Base-by-base conservation (phyloP, 768 basidiomycete species). In the Chalciporus pseudorubinellus region DNA sequence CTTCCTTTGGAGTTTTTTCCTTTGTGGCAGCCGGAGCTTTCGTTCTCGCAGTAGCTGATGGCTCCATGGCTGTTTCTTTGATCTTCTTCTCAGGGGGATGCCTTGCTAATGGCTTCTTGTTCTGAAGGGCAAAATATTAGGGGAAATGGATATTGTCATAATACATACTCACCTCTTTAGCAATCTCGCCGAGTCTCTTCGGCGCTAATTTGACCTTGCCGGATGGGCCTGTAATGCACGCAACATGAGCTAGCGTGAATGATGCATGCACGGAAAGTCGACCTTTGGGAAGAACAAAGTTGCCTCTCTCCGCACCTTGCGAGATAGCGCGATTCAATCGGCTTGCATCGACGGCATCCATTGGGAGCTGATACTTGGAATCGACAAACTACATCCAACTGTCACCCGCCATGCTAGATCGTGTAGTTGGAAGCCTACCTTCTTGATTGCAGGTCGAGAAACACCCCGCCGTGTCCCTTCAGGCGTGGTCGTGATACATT, bases 401-500 rank as follows among this genome's bases (percentile, higher is more conserved):
- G 13, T 12, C 41, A 39, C 46, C 39, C 8, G 18, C 24, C 3
- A 7, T 21, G 4, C 6, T 31, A 2, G 10, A 6, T 33, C 8
- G 5, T 21, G 22, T 29, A 22, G 47, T 9, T 33, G 29, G 33
- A 46, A 10, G 7, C 20, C 13, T 7, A 89, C 85, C 80, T 89
- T 90, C 83, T 94, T 95, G 70, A 94, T 86, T 7, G 77, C 77
- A 19, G 74, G 71, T 43, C 92, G 79, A 13, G 90, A 92, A 34
- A 91, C 91, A 53, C 90, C 91, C 48, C 72, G 59, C 42, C 87
- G 83, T 22, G 76, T 73, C 33, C 88, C 86, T 38, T 85, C 84
- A 58, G 80, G 81, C 65, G 84, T 74, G 29, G 70, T 75, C 49
- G 72, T 63, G 66, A 94, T 87, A 62, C 86, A 88, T 70, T 90